phyloP scores from a whole-genome alignment of 306 rosid genomes.

The Corylus americana region DNA sequence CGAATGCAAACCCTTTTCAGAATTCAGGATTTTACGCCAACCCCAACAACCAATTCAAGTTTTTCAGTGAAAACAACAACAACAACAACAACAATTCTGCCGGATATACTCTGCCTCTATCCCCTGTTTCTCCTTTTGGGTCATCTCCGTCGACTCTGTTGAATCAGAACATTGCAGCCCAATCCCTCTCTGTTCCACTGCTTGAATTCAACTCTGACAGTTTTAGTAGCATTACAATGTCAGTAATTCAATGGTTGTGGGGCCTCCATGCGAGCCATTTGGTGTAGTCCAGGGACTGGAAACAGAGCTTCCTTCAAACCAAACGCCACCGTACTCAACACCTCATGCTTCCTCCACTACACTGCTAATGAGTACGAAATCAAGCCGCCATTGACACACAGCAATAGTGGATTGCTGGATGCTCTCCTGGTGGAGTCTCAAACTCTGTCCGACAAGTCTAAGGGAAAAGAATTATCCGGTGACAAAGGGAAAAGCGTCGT shows the following conservation, averaged over 20 bases:
- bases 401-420: slow-evolving; percentile 61
- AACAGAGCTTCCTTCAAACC: slow-evolving; percentile 60
- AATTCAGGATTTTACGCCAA: slow-evolving; percentile 28
- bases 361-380: slow-evolving; percentile 21
- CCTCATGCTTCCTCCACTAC: slow-evolving; percentile 51
- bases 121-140: slow-evolving; percentile 49
- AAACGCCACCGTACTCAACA: slow-evolving; percentile 34
- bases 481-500: slow-evolving; percentile 38
- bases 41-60: slow-evolving; percentile 31
- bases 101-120: slow-evolving; percentile 34
- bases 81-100: slow-evolving; percentile 6
- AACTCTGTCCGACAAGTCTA: slow-evolving; percentile 34
- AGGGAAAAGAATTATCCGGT: slow-evolving; percentile 24
- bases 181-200: slow-evolving; percentile 19
- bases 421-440: slow-evolving; percentile 51
- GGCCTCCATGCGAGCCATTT: slow-evolving; percentile 34
- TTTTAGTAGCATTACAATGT: slow-evolving; percentile 27
- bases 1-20: slow-evolving; percentile 2
- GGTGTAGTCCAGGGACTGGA: slow-evolving; percentile 14
- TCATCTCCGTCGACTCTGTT: slow-evolving; percentile 36
- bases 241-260: slow-evolving; percentile 12
- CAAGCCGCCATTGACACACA: slow-evolving; percentile 24
- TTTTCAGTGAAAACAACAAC: slow-evolving; percentile 28
- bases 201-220: slow-evolving; percentile 27
- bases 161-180: slow-evolving; percentile 32